A percentile compares a stretch with the other conserved stretches of the same genome.
These are phyloP conservation scores for Fusarium sp. DNA, from an alignment of 2,329 filamentous ascomycete genomes.

Conservation along the genomic window DNA sequence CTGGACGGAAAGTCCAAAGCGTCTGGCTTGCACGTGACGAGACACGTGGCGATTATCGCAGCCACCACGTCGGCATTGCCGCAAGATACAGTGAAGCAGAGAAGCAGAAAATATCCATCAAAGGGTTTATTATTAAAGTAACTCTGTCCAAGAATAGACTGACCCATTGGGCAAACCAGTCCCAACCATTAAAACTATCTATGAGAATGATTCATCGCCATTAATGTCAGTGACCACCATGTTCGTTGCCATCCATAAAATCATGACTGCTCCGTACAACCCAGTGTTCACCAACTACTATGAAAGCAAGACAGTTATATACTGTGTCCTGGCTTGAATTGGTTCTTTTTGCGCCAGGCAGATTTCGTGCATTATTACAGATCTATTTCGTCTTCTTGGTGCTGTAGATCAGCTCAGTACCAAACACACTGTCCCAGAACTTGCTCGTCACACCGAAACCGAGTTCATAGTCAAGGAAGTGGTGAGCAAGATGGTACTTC, in stretches of 20 bases:
- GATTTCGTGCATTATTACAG: neutral
- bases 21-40: slow-evolving; percentile 29
- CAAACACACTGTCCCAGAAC: slow-evolving; percentile 95
- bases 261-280: slow-evolving; percentile 36
- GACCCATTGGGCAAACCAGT: slow-evolving; percentile 32
- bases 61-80: slow-evolving; percentile 8
- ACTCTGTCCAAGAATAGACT: slow-evolving; percentile 31
- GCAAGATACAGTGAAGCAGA: neutral
- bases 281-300: slow-evolving; percentile 31
- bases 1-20: slow-evolving; percentile 9
- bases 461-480: slow-evolving; percentile 98
- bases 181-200: slow-evolving; percentile 40
- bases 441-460: slow-evolving; percentile 96
- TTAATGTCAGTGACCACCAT: slow-evolving; percentile 38
- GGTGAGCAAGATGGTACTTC: slow-evolving; percentile 97
- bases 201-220: slow-evolving; percentile 35
- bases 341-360: neutral
- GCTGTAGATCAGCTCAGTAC: slow-evolving; percentile 75
- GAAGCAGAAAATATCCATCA: neutral
- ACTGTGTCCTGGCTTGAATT: slow-evolving; percentile 13
- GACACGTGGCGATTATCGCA: slow-evolving; percentile 29
- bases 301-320: slow-evolving; percentile 29
- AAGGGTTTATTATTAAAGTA: slow-evolving; percentile 32
- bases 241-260: slow-evolving; percentile 42
- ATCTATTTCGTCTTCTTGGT: slow-evolving; percentile 49